phyloP scores from a whole-genome alignment of 2,329 filamentous ascomycete species.

The Trichoderma harzianum region DNA sequence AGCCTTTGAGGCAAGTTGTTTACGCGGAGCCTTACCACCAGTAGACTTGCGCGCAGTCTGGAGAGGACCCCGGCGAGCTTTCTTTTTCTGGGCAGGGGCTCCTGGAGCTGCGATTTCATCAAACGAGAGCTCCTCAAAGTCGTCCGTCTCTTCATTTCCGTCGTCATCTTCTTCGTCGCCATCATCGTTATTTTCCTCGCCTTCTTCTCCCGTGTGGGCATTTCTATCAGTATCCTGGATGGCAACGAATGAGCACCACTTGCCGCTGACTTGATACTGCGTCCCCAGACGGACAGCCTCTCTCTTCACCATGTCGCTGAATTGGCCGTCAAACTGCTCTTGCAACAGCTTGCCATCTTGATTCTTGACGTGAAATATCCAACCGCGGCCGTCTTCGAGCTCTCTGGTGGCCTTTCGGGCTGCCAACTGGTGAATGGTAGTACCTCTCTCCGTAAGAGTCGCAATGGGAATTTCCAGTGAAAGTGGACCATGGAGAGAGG shows the following conservation, averaged over 20 bases:
- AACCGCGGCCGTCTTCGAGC: slow-evolving; percentile 67
- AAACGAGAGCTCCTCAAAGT: background rate
- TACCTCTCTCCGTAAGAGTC: slow-evolving; percentile 39
- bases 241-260: slow-evolving; percentile 72
- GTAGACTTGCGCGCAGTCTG: background rate
- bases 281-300: slow-evolving; percentile 66
- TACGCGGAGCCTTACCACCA: background rate
- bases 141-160: background rate
- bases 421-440: slow-evolving; percentile 67
- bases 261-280: slow-evolving; percentile 63
- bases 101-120: background rate
- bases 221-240: slow-evolving; percentile 43
- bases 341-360: slow-evolving; percentile 42
- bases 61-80: background rate
- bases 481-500: slow-evolving; percentile 55
- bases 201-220: background rate
- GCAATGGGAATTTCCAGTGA: slow-evolving; percentile 63
- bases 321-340: slow-evolving; percentile 46
- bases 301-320: slow-evolving; percentile 58
- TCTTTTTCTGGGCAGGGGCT: background rate
- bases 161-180: background rate
- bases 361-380: slow-evolving; percentile 54
- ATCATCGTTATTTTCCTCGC: background rate
- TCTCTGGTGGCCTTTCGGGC: slow-evolving; percentile 65
- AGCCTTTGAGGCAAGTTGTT: background rate